phyloP scores from a whole-genome alignment of 2,329 filamentous ascomycete genomes.

The Drechslera avenae region DNA sequence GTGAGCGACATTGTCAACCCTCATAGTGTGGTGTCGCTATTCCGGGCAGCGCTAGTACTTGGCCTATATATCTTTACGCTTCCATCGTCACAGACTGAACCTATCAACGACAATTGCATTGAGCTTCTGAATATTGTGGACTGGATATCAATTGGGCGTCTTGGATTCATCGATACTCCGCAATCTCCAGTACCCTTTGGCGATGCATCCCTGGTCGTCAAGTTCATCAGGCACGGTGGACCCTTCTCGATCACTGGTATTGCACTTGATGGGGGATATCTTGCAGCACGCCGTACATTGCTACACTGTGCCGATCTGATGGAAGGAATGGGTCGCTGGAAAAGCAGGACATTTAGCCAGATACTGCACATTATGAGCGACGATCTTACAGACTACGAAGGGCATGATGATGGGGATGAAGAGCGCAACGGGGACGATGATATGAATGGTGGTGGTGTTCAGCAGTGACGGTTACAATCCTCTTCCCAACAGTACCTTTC shows the following conservation, averaged over 20 bases:
- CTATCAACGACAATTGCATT: constrained; percentile 39
- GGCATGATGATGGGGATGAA: constrained; percentile 12
- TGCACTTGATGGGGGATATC: constrained; percentile 56
- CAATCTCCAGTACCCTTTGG: constrained; percentile 20
- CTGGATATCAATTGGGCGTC: constrained; percentile 54
- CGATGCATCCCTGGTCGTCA: constrained; percentile 43
- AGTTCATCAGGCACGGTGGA: constrained; percentile 58
- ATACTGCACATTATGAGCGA: constrained; percentile 63
- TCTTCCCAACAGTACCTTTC: constrained; percentile 27
- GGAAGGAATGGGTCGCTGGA: constrained; percentile 60
- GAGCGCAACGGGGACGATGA: not conserved
- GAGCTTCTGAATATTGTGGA: constrained; percentile 58
- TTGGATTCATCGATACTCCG: constrained; percentile 51
- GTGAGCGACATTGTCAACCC: constrained; percentile 59
- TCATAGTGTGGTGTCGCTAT: constrained; percentile 57
- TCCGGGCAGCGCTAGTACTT: constrained; percentile 58
- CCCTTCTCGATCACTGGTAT: constrained; percentile 56
- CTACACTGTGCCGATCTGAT: constrained; percentile 59
- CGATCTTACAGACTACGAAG: constrained; percentile 49
- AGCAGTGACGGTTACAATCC: constrained; percentile 34
- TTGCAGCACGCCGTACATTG: constrained; percentile 57
- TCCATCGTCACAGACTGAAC: constrained; percentile 39
- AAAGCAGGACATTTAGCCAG: constrained; percentile 56
- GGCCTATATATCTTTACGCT: constrained; percentile 60
- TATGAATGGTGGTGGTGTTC: not conserved